Conservation (phyloP, 148 eudicot species). For the Tetragonia tetragonoides region DNA sequence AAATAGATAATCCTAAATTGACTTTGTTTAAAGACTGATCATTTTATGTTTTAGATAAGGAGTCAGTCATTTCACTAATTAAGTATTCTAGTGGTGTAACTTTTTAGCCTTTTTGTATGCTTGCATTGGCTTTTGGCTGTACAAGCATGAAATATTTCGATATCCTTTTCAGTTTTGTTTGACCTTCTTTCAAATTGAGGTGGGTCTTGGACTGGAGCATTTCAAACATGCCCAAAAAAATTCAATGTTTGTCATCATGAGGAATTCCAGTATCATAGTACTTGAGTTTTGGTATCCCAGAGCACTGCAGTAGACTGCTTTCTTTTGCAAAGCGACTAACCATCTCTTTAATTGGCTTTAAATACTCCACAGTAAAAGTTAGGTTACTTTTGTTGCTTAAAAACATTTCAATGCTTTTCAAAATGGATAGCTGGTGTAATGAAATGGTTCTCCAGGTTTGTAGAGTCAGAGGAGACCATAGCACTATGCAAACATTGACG, state of each 20-base stretch:
- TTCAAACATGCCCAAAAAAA: not conserved
- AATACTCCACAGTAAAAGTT: not conserved
- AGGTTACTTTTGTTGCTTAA: not conserved
- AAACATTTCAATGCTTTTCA: not conserved
- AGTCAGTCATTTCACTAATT: not conserved
- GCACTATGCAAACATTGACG: not conserved
- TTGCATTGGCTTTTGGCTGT: slow-evolving; percentile 10
- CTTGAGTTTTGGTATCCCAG: not conserved
- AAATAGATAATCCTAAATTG: slow-evolving; percentile 4
- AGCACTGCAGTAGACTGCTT: not conserved
- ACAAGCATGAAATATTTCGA: slow-evolving; percentile 1
- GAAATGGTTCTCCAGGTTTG: not conserved
- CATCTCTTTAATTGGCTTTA: not conserved
- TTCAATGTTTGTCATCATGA: not conserved
- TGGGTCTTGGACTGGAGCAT: not conserved
- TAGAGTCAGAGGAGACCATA: not conserved
- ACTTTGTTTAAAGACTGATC: slow-evolving; percentile 5
- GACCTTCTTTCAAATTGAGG: slow-evolving; percentile 9
- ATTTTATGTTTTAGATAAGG: slow-evolving; percentile 12
- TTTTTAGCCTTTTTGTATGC: slow-evolving; percentile 11
- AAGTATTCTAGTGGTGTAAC: not conserved
- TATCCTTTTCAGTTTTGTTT: slow-evolving; percentile 9
- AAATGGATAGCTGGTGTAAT: not conserved
- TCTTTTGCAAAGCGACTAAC: not conserved
- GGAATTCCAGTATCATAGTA: not conserved